Conservation (phyloP, 129 eudicot genomes). For the Flaveria linearis region DNA sequence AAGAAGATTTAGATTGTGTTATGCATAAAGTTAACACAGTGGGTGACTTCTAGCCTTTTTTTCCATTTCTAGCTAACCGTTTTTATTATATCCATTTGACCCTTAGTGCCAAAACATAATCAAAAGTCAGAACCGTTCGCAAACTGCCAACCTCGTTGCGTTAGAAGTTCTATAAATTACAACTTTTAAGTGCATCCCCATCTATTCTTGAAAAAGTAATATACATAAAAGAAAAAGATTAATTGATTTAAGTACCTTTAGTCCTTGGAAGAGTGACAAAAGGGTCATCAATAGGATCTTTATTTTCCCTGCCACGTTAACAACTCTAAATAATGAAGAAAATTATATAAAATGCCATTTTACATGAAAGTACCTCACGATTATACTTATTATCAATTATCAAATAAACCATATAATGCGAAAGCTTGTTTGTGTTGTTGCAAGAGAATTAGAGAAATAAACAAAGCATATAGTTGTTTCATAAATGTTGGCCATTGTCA, state of each 20-base stretch:
- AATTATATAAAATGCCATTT: neutral
- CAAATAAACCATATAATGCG: slow-evolving; percentile 10
- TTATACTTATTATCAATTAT: neutral
- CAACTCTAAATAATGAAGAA: slow-evolving; percentile 11
- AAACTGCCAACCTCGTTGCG: neutral
- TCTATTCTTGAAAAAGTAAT: neutral
- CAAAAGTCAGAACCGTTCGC: neutral
- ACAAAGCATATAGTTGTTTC: neutral
- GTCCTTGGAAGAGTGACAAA: slow-evolving; percentile 32
- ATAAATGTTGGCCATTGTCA: slow-evolving; percentile 7
- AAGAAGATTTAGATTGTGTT: neutral
- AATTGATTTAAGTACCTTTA: slow-evolving; percentile 28
- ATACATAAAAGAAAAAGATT: neutral
- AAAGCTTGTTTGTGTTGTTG: neutral
- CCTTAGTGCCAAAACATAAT: neutral
- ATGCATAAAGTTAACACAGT: slow-evolving; percentile 2
- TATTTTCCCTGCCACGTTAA: slow-evolving; percentile 41
- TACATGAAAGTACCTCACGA: slow-evolving; percentile 7
- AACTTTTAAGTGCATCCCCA: slow-evolving; percentile 20
- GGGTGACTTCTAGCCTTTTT: neutral
- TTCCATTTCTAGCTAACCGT: neutral
- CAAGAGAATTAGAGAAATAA: neutral
- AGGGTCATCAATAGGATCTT: slow-evolving; percentile 39
- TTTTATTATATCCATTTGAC: neutral
- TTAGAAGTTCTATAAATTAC: neutral